phyloP scores from a whole-genome alignment of 2,329 filamentous ascomycete species.

The Nemania abortiva region DNA sequence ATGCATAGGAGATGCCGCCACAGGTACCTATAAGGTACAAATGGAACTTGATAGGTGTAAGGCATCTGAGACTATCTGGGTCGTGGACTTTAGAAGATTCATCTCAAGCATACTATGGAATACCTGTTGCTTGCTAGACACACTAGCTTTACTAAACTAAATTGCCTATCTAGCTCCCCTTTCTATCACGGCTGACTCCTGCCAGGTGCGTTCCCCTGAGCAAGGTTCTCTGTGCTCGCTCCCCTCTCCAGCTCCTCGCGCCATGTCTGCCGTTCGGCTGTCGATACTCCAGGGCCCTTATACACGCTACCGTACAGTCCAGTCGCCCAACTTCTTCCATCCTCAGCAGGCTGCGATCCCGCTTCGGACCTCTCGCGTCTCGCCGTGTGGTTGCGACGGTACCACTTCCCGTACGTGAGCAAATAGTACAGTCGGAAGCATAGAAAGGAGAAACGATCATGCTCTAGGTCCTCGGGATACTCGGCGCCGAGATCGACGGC shows the following conservation, averaged over 20 bases:
- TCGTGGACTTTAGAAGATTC: too few species aligned
- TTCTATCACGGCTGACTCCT: constrained; percentile 51
- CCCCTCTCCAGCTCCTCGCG: constrained; percentile 55
- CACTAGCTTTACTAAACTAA: background rate
- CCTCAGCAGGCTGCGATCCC: constrained; percentile 55
- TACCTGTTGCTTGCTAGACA: background rate
- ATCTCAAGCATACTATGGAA: background rate
- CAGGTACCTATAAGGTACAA: background rate
- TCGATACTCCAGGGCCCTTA: constrained; percentile 67
- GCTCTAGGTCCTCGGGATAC: constrained; percentile 72
- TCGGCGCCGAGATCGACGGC: constrained; percentile 74
- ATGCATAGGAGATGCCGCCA: background rate
- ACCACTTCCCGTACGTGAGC: constrained; percentile 72
- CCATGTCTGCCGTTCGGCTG: constrained; percentile 66
- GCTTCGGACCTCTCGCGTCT: constrained; percentile 38
- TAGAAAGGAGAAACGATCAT: constrained; percentile 71
- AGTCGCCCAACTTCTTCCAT: constrained; percentile 67
- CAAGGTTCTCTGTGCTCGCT: constrained; percentile 53
- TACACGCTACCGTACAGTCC: constrained; percentile 71
- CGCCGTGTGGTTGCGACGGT: constrained; percentile 55
- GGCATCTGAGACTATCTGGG: too few species aligned
- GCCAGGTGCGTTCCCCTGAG: constrained; percentile 50
- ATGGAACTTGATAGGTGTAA: background rate
- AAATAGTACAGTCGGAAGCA: constrained; percentile 73
- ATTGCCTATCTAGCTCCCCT: background rate